Evolutionary conservation across 192 early-diverging fungal genomes (phyloP).

Genomic region (Rhizophagus clarus): DNA sequence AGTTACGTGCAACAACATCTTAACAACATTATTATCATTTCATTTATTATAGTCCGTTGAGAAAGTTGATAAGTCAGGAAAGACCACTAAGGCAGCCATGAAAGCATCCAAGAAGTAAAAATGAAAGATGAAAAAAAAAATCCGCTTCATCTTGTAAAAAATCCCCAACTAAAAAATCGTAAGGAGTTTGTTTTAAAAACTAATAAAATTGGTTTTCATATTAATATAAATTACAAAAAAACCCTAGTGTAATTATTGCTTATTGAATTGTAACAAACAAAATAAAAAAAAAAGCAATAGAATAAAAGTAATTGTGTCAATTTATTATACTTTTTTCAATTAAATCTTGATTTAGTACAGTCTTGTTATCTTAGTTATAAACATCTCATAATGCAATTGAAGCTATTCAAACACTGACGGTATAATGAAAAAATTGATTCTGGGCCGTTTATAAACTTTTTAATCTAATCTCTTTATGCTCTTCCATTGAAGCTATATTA

Average conservation of each 20-base stretch:
- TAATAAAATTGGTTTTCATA: neutral
- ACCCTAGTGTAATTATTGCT: neutral
- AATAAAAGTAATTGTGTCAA: neutral
- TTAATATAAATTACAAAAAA: neutral
- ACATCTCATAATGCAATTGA: too few species aligned
- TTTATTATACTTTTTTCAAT: neutral
- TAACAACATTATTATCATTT: neutral
- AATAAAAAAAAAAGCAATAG: neutral
- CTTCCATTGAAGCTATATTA: too few species aligned
- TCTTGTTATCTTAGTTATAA: too few species aligned
- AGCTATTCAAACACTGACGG: too few species aligned
- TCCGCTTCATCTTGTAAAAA: neutral
- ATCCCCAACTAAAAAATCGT: neutral
- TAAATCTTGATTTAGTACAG: too few species aligned
- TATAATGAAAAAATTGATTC: too few species aligned
- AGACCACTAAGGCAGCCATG: slow-evolving; percentile 77
- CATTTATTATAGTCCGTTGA: slow-evolving; percentile 53
- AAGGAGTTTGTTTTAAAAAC: neutral
- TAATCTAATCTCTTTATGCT: too few species aligned
- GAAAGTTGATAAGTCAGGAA: slow-evolving; percentile 79
- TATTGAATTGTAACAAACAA: neutral
- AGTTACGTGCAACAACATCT: neutral
- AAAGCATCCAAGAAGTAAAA: slow-evolving; percentile 84
- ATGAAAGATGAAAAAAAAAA: neutral
- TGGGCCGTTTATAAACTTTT: too few species aligned